Evolutionary conservation across 2,329 filamentous ascomycete species (phyloP).

Genomic region (Dothideomycetes sp.): DNA sequence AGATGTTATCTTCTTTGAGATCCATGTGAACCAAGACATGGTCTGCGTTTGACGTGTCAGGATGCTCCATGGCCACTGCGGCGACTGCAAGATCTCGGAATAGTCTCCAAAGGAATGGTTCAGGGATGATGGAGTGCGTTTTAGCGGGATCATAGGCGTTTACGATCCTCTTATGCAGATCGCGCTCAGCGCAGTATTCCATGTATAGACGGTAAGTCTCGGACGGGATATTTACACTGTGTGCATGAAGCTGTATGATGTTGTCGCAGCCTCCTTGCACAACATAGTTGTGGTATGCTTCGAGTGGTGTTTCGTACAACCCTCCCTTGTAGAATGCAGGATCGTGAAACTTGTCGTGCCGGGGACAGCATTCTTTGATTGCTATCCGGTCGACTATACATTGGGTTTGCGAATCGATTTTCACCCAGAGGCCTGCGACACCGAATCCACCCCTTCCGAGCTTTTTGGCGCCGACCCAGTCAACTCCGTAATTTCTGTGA

Average conservation of each 20-base stretch:
- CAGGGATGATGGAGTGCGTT: conserved; percentile 12
- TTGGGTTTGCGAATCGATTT: neutral
- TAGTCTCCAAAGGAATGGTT: conserved; percentile 18
- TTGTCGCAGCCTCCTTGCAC: neutral
- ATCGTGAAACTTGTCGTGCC: neutral
- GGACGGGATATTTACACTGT: neutral
- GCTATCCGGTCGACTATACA: conserved; percentile 6
- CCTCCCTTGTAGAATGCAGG: neutral
- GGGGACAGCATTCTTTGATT: neutral
- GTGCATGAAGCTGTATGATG: neutral
- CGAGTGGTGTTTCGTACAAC: neutral
- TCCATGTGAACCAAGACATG: conserved; percentile 4
- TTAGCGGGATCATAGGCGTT: too few relatives aligned
- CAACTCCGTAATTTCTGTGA: too few relatives aligned
- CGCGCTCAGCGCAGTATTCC: conserved; percentile 13
- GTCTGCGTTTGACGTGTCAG: neutral
- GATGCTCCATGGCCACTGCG: neutral
- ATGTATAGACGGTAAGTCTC: conserved; percentile 14
- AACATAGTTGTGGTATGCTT: neutral
- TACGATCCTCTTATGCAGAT: too few relatives aligned
- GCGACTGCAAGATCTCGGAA: conserved; percentile 15
- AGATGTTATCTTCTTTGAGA: conserved; percentile 10
- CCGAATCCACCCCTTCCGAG: neutral
- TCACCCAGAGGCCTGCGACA: neutral
- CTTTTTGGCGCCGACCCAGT: conserved; percentile 1